Evolutionary conservation across 331 rosid genomes (phyloP).

Genomic region (Spiraea crenata): DNA sequence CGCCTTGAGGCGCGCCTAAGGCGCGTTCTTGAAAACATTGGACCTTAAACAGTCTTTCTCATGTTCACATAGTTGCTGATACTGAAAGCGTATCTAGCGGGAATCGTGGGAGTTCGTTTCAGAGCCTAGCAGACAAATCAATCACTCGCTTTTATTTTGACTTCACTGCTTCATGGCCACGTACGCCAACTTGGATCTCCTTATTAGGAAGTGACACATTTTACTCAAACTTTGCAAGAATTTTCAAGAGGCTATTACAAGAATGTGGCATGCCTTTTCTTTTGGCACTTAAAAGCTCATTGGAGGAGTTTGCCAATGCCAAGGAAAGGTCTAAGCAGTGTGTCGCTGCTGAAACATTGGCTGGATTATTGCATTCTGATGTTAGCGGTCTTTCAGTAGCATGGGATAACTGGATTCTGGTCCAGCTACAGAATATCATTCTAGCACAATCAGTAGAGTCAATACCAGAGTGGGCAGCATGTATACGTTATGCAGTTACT

Average conservation of each 20-base stretch:
- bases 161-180: conserved; percentile 98
- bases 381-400: conserved; percentile 68
- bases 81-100: conserved; percentile 72
- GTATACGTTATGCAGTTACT: conserved; percentile 92
- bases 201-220: conserved; percentile 79
- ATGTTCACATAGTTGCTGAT: conserved; percentile 85
- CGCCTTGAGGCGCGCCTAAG: too few relatives aligned
- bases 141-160: conserved; percentile 94
- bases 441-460: conserved; percentile 90
- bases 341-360: conserved; percentile 98
- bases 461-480: conserved; percentile 96
- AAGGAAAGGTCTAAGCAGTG: conserved; percentile 99
- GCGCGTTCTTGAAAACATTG: too few relatives aligned
- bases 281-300: conserved; percentile 63
- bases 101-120: conserved; percentile 78
- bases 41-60: conserved; percentile 92
- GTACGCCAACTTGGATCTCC: conserved; percentile 94
- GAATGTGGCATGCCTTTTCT: conserved; percentile 92
- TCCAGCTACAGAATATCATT: conserved; percentile 78
- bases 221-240: conserved; percentile 92
- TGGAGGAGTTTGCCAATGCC: conserved; percentile 78
- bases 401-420: conserved; percentile 92
- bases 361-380: conserved; percentile 94
- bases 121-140: conserved; percentile 95
- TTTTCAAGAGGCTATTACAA: conserved; percentile 88